Conservation (phyloP, 768 basidiomycete species). For the Clathrus columnatus region DNA sequence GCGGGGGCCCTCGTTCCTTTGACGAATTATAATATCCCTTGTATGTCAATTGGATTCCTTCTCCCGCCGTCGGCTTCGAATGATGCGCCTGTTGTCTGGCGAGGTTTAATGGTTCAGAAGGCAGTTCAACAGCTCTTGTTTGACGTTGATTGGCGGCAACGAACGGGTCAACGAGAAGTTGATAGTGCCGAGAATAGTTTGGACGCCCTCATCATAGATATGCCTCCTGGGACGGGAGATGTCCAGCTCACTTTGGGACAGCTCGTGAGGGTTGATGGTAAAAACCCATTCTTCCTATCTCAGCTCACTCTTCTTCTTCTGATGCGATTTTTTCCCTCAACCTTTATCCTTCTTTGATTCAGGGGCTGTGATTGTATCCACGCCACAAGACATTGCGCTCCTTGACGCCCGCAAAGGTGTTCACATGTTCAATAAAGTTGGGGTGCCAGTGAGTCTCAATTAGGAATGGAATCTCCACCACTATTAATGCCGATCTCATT, state of each 20-base stretch:
- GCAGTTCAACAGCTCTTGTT: constrained; percentile 94
- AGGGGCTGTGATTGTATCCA: constrained; percentile 93
- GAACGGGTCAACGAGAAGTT: constrained; percentile 13
- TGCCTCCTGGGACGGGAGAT: constrained; percentile 97
- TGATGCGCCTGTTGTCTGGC: constrained; percentile 86
- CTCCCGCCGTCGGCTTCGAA: constrained; percentile 47
- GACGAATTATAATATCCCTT: constrained; percentile 79
- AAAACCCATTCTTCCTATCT: constrained; percentile 15
- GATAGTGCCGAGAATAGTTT: constrained; percentile 40
- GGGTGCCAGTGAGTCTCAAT: constrained; percentile 62
- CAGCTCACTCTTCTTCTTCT: neutral
- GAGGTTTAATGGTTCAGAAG: constrained; percentile 97
- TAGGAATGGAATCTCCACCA: neutral
- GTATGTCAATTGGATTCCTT: constrained; percentile 98
- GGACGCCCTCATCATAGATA: constrained; percentile 86
- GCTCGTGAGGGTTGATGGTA: constrained; percentile 75
- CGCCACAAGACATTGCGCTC: constrained; percentile 90
- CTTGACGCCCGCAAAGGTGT: constrained; percentile 90
- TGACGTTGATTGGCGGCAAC: constrained; percentile 80
- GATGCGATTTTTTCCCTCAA: neutral
- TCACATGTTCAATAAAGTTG: constrained; percentile 82
- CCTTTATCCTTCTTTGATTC: neutral
- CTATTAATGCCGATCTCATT: neutral
- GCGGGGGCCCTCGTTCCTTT: constrained; percentile 76
- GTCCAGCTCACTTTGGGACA: constrained; percentile 89